These are phyloP conservation scores for Boletus eberwhitei DNA, from an alignment of 768 basidiomycete genomes.

Conservation along the genomic window DNA sequence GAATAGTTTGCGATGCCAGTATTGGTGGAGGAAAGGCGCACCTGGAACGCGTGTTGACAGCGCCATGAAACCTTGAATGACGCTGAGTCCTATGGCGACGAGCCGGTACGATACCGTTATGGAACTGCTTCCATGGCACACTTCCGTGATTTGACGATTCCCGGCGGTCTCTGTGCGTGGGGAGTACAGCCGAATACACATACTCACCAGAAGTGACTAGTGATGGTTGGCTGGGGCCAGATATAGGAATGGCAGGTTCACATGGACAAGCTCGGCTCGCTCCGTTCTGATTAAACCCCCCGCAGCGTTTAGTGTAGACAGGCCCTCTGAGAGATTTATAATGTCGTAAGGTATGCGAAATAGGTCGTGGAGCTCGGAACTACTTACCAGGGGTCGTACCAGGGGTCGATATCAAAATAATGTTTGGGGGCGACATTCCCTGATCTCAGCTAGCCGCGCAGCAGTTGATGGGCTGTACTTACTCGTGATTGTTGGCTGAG, in stretches of 20 bases:
- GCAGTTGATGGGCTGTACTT: conserved; percentile 13
- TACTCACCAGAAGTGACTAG: background rate
- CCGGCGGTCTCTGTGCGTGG: conserved; percentile 20
- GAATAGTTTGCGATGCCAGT: conserved; percentile 18
- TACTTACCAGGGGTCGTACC: conserved; percentile 3
- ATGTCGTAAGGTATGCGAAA: conserved; percentile 22
- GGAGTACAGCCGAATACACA: conserved; percentile 7
- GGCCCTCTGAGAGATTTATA: conserved; percentile 5
- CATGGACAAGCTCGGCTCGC: conserved; percentile 12
- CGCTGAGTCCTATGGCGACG: conserved; percentile 29
- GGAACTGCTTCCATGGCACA: conserved; percentile 27
- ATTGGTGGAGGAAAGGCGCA: conserved; percentile 25
- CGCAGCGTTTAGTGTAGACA: conserved; percentile 12
- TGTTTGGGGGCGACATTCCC: conserved; percentile 9
- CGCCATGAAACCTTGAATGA: conserved; percentile 36
- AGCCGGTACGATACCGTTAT: conserved; percentile 23
- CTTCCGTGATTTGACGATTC: conserved; percentile 26
- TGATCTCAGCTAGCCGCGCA: conserved; percentile 24
- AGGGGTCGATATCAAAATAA: conserved; percentile 12
- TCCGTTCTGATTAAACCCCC: conserved; percentile 10
- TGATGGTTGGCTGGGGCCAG: conserved; percentile 11
- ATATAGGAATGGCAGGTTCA: conserved; percentile 15
- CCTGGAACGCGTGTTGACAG: conserved; percentile 32
- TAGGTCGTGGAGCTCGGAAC: conserved; percentile 23
- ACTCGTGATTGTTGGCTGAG: conserved; percentile 2